Base-by-base conservation (phyloP, 306 rosid genomes). In the Castanea crenata region DNA sequence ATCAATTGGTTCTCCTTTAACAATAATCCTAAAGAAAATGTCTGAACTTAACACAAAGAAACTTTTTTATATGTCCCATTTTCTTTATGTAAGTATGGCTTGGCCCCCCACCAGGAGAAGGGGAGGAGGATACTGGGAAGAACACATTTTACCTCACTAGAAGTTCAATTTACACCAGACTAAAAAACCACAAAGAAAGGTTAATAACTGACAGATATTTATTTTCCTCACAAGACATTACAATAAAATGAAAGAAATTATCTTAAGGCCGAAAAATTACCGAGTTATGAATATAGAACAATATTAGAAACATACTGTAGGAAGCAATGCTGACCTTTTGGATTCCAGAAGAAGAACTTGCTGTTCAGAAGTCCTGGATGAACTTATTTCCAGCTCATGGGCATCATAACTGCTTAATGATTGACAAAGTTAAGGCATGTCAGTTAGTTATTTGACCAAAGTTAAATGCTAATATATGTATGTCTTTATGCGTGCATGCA, bases 281-380 rank as follows among this genome's bases (percentile, higher is more conserved):
- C 29, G 14, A 29, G 31, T 29, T 63, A 19, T 34, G 72, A 34
- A 35, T 8, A 15, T 35, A 68, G 27, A 68, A 32, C 7, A 7
- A 4, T 62, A 35, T 19, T 34, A 19, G 2, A 44, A 27, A 63
- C 56, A 55, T 18, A 18, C 4, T 35, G 3, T 23, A 9, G 55
- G n/a, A 75, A 74, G 79, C 25, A 73, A 51, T 80, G 76, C 73
- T 76, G 73, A 94, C 98, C 97, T 91, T 88, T 88, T 94, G 31
- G 95, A 91, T 78, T 92, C 92, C 80, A 87, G 85, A 76, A 94
- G 98, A 76, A 90, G 87, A 73, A 97, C 90, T 71, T 80, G 97
- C 81, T 88, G 97, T 80, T 94, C 97, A 5, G 82, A 84, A 83
- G 79, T 79, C 78, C 84, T 86, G 58, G 85, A 88, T 61, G 92